These are phyloP conservation scores for Nannochloropsis gaditana DNA, from an alignment of 108 stramenopile genomes.

Conservation along the genomic window DNA sequence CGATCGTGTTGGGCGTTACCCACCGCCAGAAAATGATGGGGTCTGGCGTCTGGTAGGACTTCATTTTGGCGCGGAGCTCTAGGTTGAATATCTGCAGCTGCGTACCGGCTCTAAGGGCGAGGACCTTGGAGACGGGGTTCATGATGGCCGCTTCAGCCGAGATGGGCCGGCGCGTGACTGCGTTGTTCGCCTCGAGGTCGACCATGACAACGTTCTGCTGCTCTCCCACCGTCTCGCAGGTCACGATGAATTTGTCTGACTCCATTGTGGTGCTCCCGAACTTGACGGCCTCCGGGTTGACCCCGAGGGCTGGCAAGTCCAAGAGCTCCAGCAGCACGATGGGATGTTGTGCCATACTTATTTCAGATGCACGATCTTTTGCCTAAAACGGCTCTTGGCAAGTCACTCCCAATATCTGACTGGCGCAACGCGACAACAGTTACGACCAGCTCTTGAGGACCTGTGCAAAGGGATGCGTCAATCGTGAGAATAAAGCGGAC, in stretches of 20 bases:
- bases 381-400: too few relatives aligned
- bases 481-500: too few relatives aligned
- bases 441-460: too few relatives aligned
- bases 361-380: too few relatives aligned
- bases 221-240: conserved; percentile 63
- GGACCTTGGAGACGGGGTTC: conserved; percentile 81
- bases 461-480: too few relatives aligned
- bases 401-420: too few relatives aligned
- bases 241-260: conserved; percentile 81
- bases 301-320: conserved; percentile 29
- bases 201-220: conserved; percentile 73
- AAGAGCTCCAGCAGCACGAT: conserved; percentile 17
- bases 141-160: conserved; percentile 96
- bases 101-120: conserved; percentile 83
- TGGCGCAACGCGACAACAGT: too few relatives aligned
- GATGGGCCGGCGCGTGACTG: conserved; percentile 87
- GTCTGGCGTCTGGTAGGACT: conserved; percentile 76
- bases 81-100: conserved; percentile 96
- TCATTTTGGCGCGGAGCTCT: conserved; percentile 84
- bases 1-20: conserved; percentile 76
- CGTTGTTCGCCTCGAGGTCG: conserved; percentile 77
- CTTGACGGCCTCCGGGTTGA: conserved; percentile 53
- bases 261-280: conserved; percentile 57
- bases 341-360: neutral
- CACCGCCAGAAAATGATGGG: conserved; percentile 94